Evolutionary conservation across 805 yeast species (phyloP).

Genomic region (Jamesozyma hellenica): DNA sequence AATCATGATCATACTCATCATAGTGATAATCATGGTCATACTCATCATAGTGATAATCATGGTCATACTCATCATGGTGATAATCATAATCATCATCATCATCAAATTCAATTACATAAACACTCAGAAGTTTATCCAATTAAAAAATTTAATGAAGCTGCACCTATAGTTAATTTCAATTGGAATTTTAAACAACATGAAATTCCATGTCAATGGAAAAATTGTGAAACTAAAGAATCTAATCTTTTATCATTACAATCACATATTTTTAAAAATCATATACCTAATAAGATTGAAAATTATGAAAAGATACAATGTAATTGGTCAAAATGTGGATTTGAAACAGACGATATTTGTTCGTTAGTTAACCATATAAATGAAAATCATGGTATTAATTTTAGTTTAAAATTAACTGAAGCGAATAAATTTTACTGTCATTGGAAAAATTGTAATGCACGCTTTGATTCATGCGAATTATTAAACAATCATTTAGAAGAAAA

Average conservation of each 20-base stretch:
- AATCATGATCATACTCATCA: conserved; percentile 32
- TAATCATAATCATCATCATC: conserved; percentile 30
- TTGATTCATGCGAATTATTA: conserved; percentile 47
- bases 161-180: conserved; percentile 33
- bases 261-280: conserved; percentile 44
- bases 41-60: too few species aligned
- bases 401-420: conserved; percentile 19
- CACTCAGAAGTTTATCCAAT: conserved; percentile 10
- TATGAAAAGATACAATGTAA: conserved; percentile 37
- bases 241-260: conserved; percentile 35
- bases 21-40: conserved; percentile 21
- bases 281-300: conserved; percentile 9
- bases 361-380: conserved; percentile 52
- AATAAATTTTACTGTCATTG: conserved; percentile 16
- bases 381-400: conserved; percentile 34
- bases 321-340: conserved; percentile 64
- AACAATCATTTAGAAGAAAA: conserved; percentile 57
- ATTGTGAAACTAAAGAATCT: conserved; percentile 36
- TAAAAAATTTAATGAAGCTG: neutral
- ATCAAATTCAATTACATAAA: conserved; percentile 30
- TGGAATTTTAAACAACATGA: conserved; percentile 28
- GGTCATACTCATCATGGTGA: neutral
- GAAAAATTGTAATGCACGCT: conserved; percentile 40
- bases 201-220: conserved; percentile 58
- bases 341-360: conserved; percentile 40